A percentile compares a stretch with the other conserved stretches of the same genome.
Evolutionary conservation across 768 basidiomycete genomes (phyloP).

Genomic region (Thelephora ganbajun): DNA sequence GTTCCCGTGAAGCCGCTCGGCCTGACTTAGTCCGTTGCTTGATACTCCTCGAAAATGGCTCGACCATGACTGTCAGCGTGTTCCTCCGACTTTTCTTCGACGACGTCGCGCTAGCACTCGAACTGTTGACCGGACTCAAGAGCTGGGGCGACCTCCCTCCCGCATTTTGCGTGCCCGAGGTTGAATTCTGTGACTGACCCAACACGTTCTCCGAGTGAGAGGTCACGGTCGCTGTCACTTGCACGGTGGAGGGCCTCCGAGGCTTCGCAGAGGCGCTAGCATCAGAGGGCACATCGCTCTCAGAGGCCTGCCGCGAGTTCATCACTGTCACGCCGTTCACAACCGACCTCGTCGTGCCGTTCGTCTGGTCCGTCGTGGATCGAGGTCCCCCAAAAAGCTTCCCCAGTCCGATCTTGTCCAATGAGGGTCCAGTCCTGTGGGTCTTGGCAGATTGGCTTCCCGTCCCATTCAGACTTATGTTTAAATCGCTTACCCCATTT

Average conservation of each 20-base stretch:
- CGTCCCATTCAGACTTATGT: too few relatives aligned
- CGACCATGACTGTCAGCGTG: slow-evolving; percentile 80
- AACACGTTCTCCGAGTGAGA: not conserved
- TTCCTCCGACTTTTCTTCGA: slow-evolving; percentile 59
- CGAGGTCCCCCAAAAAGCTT: slow-evolving; percentile 44
- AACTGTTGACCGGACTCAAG: slow-evolving; percentile 21
- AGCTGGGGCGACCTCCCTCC: slow-evolving; percentile 9
- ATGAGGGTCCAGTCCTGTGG: slow-evolving; percentile 54
- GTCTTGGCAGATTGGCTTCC: slow-evolving; percentile 4
- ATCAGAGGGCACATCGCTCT: slow-evolving; percentile 16
- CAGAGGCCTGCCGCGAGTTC: slow-evolving; percentile 28
- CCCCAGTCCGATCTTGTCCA: slow-evolving; percentile 68
- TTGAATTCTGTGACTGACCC: not conserved
- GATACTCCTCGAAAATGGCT: slow-evolving; percentile 48
- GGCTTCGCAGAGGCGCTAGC: slow-evolving; percentile 1
- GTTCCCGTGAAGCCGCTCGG: slow-evolving; percentile 13
- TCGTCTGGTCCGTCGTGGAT: slow-evolving; percentile 15
- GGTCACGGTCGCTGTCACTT: slow-evolving; percentile 13
- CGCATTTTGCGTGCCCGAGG: not conserved
- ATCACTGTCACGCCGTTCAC: not conserved
- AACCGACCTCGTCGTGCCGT: slow-evolving; percentile 12
- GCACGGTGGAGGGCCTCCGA: slow-evolving; percentile 19
- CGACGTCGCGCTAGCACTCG: slow-evolving; percentile 13
- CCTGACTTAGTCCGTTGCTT: slow-evolving; percentile 18
- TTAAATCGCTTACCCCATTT: too few relatives aligned